Conservation (phyloP, 345 rosid genomes). For the Corchorus capsularis region DNA sequence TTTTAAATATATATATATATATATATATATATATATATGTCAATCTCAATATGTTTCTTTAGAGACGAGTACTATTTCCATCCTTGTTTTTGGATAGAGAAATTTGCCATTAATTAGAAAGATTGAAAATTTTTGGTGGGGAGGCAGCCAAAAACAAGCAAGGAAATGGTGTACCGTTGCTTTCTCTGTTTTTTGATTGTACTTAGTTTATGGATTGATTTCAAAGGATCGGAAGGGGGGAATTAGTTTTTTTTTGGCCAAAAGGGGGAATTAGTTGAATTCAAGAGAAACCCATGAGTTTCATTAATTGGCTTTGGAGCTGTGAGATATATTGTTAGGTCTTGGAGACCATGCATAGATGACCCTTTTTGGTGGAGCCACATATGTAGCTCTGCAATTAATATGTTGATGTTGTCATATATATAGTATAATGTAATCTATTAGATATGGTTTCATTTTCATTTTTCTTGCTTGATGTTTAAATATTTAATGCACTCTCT, state of each 20-base stretch:
- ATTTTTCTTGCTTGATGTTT: too few relatives aligned
- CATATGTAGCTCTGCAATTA: constrained; percentile 10
- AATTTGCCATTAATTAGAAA: background rate
- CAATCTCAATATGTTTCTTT: background rate
- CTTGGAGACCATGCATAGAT: constrained; percentile 13
- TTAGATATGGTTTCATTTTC: background rate
- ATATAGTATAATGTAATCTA: too few relatives aligned
- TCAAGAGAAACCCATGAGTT: constrained; percentile 51
- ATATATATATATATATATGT: too few relatives aligned
- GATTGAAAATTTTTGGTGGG: background rate
- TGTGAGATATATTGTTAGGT: background rate
- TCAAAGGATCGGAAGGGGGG: constrained; percentile 8
- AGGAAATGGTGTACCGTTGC: constrained; percentile 42
- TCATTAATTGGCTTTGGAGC: constrained; percentile 33
- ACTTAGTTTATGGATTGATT: background rate
- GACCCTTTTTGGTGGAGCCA: background rate
- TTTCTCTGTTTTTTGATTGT: background rate
- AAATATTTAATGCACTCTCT: background rate
- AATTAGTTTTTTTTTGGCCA: too few relatives aligned
- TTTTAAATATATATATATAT: too few relatives aligned
- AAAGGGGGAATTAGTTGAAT: constrained; percentile 26
- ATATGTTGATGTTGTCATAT: constrained; percentile 4
- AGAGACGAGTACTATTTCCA: constrained; percentile 44
- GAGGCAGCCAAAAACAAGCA: constrained; percentile 48
- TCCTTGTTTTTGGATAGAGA: constrained; percentile 39